Evolutionary conservation across 1,139 yeast species (phyloP), one percentile per base, ranked within the genome.

Genomic region (Hyphopichia fennica): DNA sequence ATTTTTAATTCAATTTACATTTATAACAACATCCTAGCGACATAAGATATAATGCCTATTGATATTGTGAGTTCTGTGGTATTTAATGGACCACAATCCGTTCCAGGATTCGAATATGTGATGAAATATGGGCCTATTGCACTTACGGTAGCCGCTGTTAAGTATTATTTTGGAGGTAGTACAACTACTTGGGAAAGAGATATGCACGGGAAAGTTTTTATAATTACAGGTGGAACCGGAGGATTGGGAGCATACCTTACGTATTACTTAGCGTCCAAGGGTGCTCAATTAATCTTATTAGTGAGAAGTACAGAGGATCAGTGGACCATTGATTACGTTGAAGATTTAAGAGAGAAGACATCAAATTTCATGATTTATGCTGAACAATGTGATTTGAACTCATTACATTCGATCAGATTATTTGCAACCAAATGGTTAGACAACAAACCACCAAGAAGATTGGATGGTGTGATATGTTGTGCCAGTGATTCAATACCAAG

Each of bases 381-480:
- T 11, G 99, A 93, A 57, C 79, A 83, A 51, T 89, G 96, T 62
- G 95, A 95, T 60, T 70, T 93, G 46, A 73, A 81, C 20, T 83
- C 88, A 42, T 69, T 93, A 46, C 72, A 84, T 58, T 82, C 91
- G 6, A 75, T 93, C n/a, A 75, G 99, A 51, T 82, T 83, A 59
- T 93, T 93, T 69, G 97, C 96, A 25, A 91, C 99, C 1, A 82
- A 76, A 49, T 93, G 98, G 98, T 72, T 93, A 45, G 96, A 93
- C 62, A 90, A 87, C 58, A 72, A 82, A 33, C 96, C 97, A 1
- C 95, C 97, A 6, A 74, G 99, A 52, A 66, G 99, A 44, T 69
- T 93, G 42, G 99, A 93, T 60, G 96, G 95, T 45, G 77, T 93
- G 15, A 64, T 93, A 4, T 87, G 96, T 57, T 82, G 91, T 65